Conservation (phyloP, 2,329 filamentous ascomycete species). For the Stagonosporopsis chrysanthemi region DNA sequence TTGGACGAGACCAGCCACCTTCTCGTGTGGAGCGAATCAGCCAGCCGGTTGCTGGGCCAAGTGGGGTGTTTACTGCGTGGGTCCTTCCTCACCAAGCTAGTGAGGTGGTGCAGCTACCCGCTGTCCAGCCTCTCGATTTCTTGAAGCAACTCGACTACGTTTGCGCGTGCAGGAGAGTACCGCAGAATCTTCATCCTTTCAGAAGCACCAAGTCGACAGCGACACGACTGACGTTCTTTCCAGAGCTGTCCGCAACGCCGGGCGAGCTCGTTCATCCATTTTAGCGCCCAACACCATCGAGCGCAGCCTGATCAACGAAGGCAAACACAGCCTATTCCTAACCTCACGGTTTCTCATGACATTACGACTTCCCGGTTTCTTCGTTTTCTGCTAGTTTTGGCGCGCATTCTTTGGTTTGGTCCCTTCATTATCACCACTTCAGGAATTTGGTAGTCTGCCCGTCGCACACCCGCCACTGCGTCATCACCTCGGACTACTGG, state of each 20-base stretch:
- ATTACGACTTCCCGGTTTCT: conserved; percentile 36
- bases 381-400: conserved; percentile 18
- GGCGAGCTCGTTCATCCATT: conserved; percentile 39
- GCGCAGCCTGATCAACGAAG: conserved; percentile 29
- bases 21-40: conserved; percentile 27
- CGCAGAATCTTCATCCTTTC: conserved; percentile 11
- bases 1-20: conserved; percentile 34
- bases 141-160: conserved; percentile 24
- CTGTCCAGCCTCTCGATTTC: conserved; percentile 23
- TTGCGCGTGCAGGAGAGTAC: conserved; percentile 17
- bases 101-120: conserved; percentile 33
- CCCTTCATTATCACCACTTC: conserved; percentile 12
- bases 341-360: conserved; percentile 40
- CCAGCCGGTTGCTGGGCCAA: conserved; percentile 34
- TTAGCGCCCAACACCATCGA: conserved; percentile 29
- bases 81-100: conserved; percentile 30
- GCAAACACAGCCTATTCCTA: conserved; percentile 19
- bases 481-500: conserved; percentile 8
- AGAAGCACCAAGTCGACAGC: conserved; percentile 27
- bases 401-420: conserved; percentile 20
- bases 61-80: conserved; percentile 31
- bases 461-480: conserved; percentile 20
- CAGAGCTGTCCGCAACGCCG: conserved; percentile 43
- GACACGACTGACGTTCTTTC: conserved; percentile 36
- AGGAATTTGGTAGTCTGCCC: conserved; percentile 11